Percentiles rank a stretch among this genome's conserved stretches.
Conservation (phyloP, 306 rosid species). For the Parietaria judaica region DNA sequence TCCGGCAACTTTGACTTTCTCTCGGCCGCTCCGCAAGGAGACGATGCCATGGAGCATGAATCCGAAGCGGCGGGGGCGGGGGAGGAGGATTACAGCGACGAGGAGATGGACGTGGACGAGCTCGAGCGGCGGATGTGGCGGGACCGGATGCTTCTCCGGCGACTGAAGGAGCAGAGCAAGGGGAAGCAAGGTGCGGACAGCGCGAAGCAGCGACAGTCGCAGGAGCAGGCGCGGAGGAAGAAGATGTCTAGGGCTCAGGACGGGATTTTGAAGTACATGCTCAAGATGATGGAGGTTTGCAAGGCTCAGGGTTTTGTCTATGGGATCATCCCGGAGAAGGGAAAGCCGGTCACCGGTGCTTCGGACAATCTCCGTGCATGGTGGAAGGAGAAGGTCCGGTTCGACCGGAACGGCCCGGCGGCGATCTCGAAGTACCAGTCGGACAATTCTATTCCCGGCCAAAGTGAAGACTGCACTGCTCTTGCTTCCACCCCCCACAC, state of each 20-base stretch:
- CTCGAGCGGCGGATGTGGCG: slow-evolving; percentile 58
- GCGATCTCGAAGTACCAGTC: slow-evolving; percentile 52
- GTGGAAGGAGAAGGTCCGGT: slow-evolving; percentile 74
- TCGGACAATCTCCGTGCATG: slow-evolving; percentile 77
- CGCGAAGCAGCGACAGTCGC: slow-evolving; percentile 46
- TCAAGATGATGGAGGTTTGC: slow-evolving; percentile 71
- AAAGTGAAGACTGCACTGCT: slow-evolving; percentile 24
- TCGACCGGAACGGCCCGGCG: slow-evolving; percentile 53
- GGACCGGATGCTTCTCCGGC: slow-evolving; percentile 31
- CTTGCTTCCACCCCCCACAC: slow-evolving; percentile 30
- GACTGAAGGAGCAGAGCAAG: slow-evolving; percentile 40
- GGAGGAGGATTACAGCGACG: slow-evolving; percentile 51
- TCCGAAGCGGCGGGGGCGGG: slow-evolving; percentile 22
- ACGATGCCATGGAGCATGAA: slow-evolving; percentile 21
- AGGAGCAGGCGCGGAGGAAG: slow-evolving; percentile 55
- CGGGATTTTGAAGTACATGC: slow-evolving; percentile 53
- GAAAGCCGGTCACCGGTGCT: slow-evolving; percentile 56
- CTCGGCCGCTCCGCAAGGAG: slow-evolving; percentile 20
- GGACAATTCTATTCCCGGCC: slow-evolving; percentile 31
- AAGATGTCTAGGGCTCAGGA: slow-evolving; percentile 61
- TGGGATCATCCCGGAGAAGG: slow-evolving; percentile 63
- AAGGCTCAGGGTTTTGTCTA: slow-evolving; percentile 60
- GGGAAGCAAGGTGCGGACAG: slow-evolving; percentile 29
- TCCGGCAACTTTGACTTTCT: slow-evolving; percentile 33
- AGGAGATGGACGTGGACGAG: slow-evolving; percentile 42